phyloP scores from a whole-genome alignment of 768 basidiomycete species.

The Hericium coralloides region DNA sequence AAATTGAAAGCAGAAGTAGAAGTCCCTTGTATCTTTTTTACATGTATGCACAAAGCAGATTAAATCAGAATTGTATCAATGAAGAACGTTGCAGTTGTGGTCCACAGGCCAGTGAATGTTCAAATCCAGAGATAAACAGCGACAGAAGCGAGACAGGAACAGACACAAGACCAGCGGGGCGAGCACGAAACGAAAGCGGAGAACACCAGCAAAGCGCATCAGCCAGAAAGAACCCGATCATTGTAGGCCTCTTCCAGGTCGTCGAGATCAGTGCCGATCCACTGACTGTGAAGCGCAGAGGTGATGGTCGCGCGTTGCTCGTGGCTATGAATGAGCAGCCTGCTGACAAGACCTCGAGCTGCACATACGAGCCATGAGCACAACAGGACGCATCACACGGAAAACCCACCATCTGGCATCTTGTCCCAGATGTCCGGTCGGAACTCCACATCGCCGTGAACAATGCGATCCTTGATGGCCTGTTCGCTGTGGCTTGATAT shows the following conservation, averaged over 20 bases:
- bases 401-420: slow-evolving; percentile 47
- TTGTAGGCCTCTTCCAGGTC: slow-evolving; percentile 56
- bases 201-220: neutral
- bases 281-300: slow-evolving; percentile 48
- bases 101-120: too few relatives aligned
- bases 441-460: slow-evolving; percentile 28
- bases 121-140: neutral
- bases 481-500: neutral
- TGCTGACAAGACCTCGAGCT: slow-evolving; percentile 53
- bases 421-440: slow-evolving; percentile 42
- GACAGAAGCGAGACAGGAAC: neutral
- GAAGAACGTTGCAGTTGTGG: too few relatives aligned
- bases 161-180: neutral
- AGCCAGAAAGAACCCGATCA: slow-evolving; percentile 33
- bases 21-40: too few relatives aligned
- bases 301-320: slow-evolving; percentile 53
- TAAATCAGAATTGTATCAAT: too few relatives aligned
- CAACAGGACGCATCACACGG: neutral
- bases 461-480: neutral
- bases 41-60: too few relatives aligned
- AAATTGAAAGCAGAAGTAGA: neutral
- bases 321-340: slow-evolving; percentile 54
- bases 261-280: slow-evolving; percentile 57
- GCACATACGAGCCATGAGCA: neutral
- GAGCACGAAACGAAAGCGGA: neutral